Percentiles rank a stretch among this genome's conserved stretches.
These are phyloP conservation scores for Mortierella sp. DNA, from an alignment of 371 early-diverging fungal genomes.

Conservation along the genomic window DNA sequence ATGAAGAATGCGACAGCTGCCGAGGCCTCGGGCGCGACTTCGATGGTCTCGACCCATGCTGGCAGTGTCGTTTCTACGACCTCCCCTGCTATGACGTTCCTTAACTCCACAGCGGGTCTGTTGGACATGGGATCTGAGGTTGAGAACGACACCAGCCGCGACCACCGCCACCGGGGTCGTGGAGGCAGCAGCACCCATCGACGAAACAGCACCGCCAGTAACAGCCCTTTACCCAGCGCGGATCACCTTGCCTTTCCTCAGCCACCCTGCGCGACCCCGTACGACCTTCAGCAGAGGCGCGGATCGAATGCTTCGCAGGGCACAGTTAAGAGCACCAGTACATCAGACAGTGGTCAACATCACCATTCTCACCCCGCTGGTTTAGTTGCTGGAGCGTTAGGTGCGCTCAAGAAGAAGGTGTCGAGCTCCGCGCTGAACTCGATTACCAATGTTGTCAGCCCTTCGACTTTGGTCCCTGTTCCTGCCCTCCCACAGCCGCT, in stretches of 20 bases:
- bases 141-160: conserved; percentile 1
- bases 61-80: background rate
- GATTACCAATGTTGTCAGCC: conserved; percentile 8
- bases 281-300: conserved; percentile 11
- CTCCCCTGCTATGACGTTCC: conserved; percentile 18
- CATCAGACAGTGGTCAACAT: background rate
- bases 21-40: background rate
- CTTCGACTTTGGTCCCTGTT: background rate
- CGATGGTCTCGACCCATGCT: background rate
- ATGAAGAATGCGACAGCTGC: background rate
- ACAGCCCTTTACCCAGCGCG: background rate
- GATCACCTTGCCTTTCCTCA: background rate
- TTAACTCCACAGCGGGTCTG: conserved; percentile 39
- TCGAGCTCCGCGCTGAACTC: conserved; percentile 20
- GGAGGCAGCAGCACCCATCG: no score
- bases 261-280: conserved; percentile 14
- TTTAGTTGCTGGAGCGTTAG: conserved; percentile 26
- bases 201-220: conserved; percentile 19
- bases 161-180: background rate
- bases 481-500: background rate
- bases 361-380: background rate
- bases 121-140: conserved; percentile 22
- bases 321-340: conserved; percentile 12
- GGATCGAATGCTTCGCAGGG: conserved; percentile 33
- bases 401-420: conserved; percentile 33